Percentiles rank a stretch among this genome's conserved stretches.
Evolutionary conservation across 306 rosid species (phyloP).

Genomic region (Dryas octopetala): DNA sequence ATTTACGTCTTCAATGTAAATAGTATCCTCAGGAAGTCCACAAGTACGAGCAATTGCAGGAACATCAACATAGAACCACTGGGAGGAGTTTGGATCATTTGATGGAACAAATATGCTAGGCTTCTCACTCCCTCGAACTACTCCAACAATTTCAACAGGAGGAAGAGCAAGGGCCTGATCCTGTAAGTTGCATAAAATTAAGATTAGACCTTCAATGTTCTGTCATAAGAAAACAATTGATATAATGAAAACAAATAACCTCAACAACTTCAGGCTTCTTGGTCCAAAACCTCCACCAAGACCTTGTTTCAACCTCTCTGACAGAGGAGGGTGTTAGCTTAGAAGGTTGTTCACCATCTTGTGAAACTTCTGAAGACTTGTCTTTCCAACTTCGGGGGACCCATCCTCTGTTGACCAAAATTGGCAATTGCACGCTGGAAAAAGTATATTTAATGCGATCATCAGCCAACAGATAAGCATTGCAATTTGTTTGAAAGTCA

Average conservation of each 20-base stretch:
- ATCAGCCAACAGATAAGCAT: conserved; percentile 22
- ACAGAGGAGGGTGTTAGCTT: conserved; percentile 33
- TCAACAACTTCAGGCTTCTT: conserved; percentile 40
- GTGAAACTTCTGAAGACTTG: conserved; percentile 42
- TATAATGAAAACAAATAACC: conserved; percentile 43
- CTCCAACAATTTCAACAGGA: conserved; percentile 66
- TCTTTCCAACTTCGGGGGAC: conserved; percentile 94
- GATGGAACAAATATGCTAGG: conserved; percentile 96
- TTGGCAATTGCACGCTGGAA: conserved; percentile 61
- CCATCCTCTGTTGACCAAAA: conserved; percentile 95
- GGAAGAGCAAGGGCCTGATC: conserved; percentile 45
- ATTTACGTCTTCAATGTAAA: conserved; percentile 67
- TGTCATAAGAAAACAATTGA: conserved; percentile 14
- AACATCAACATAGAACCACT: conserved; percentile 95
- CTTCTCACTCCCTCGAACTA: conserved; percentile 87
- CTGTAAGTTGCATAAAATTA: conserved; percentile 45
- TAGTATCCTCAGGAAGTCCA: conserved; percentile 69
- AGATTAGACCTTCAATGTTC: conserved; percentile 13
- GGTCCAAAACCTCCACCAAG: conserved; percentile 95
- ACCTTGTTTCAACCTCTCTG: conserved; percentile 40
- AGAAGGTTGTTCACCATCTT: conserved; percentile 34
- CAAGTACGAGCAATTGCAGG: conserved; percentile 68
- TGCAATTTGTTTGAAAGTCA: background rate
- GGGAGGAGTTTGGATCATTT: conserved; percentile 72
- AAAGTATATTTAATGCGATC: conserved; percentile 21